phyloP scores from a whole-genome alignment of 495 filamentous ascomycete species.

The Geopyxis carbonaria region DNA sequence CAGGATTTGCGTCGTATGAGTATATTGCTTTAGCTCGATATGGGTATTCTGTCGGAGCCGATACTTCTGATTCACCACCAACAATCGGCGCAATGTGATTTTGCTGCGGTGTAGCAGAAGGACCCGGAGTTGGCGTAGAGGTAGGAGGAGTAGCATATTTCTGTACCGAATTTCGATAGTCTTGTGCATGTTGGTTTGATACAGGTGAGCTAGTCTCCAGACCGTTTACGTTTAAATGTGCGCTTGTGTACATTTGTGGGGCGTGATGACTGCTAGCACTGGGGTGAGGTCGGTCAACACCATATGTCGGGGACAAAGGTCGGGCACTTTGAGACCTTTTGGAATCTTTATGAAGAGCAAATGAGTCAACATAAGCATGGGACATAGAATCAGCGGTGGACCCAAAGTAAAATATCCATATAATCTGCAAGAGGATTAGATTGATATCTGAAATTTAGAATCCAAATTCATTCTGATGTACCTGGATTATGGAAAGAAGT shows the following conservation, averaged over 20 bases:
- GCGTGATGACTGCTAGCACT: slow-evolving; percentile 53
- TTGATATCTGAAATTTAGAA: slow-evolving; percentile 3
- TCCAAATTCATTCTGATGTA: slow-evolving; percentile 34
- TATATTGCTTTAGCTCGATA: slow-evolving; percentile 97
- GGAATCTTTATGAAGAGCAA: slow-evolving; percentile 78
- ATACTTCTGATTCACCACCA: slow-evolving; percentile 42
- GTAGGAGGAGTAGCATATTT: slow-evolving; percentile 36
- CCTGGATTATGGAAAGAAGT: slow-evolving; percentile 83
- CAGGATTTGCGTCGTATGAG: slow-evolving; percentile 93
- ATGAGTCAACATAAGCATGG: slow-evolving; percentile 86
- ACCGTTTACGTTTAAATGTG: slow-evolving; percentile 83
- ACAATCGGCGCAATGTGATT: slow-evolving; percentile 10
- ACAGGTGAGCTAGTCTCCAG: slow-evolving; percentile 94
- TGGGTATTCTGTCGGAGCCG: slow-evolving; percentile 79
- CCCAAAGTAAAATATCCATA: slow-evolving; percentile 98
- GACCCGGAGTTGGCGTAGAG: slow-evolving; percentile 19
- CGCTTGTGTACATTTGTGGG: slow-evolving; percentile 94
- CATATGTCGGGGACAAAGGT: slow-evolving; percentile 51
- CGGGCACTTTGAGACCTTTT: slow-evolving; percentile 39
- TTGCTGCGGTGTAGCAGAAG: slow-evolving; percentile 21
- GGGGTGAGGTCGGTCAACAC: slow-evolving; percentile 55
- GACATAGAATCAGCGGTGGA: slow-evolving; percentile 76
- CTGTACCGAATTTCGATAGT: slow-evolving; percentile 37
- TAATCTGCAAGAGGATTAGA: slow-evolving; percentile 49
- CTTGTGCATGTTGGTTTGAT: slow-evolving; percentile 43